Percentiles rank a stretch among this genome's conserved stretches.
Conservation (phyloP, 805 yeast species). For the Candida krabiensis region DNA sequence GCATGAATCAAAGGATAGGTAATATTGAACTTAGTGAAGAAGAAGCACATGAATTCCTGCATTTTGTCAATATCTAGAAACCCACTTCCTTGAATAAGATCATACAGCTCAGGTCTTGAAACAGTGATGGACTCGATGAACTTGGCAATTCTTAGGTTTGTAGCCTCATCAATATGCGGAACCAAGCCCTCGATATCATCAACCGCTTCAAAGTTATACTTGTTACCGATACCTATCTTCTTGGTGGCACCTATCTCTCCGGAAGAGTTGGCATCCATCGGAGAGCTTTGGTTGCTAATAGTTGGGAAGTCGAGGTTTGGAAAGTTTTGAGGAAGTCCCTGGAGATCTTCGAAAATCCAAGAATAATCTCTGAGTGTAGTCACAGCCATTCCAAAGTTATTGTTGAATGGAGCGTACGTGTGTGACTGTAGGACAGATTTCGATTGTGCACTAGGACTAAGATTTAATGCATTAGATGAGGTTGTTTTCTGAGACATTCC, state of each 20-base stretch:
- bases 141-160: constrained; percentile 1
- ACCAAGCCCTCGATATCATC: not conserved
- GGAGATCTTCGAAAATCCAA: constrained; percentile 12
- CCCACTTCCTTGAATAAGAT: not conserved
- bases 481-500: not conserved
- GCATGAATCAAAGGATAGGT: constrained; percentile 16
- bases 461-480: not conserved
- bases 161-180: constrained; percentile 4
- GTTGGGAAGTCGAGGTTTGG: not conserved
- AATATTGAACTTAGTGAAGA: constrained; percentile 12
- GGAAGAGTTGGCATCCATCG: not conserved
- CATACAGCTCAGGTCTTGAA: constrained; percentile 1
- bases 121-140: constrained; percentile 5
- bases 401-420: not conserved
- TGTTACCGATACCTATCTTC: constrained; percentile 1
- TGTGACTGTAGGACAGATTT: too few species aligned
- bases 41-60: constrained; percentile 10
- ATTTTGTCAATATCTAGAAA: constrained; percentile 6
- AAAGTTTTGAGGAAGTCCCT: not conserved
- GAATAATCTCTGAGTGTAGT: constrained; percentile 9
- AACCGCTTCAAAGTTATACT: constrained; percentile 9
- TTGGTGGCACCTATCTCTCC: not conserved
- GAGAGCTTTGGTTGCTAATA: not conserved
- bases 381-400: constrained; percentile 10
- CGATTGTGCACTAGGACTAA: constrained; percentile 1